Evolutionary conservation across 1,284 basidiomycete genomes (phyloP).

Genomic region (Tilletiopsis washingtonensis): DNA sequence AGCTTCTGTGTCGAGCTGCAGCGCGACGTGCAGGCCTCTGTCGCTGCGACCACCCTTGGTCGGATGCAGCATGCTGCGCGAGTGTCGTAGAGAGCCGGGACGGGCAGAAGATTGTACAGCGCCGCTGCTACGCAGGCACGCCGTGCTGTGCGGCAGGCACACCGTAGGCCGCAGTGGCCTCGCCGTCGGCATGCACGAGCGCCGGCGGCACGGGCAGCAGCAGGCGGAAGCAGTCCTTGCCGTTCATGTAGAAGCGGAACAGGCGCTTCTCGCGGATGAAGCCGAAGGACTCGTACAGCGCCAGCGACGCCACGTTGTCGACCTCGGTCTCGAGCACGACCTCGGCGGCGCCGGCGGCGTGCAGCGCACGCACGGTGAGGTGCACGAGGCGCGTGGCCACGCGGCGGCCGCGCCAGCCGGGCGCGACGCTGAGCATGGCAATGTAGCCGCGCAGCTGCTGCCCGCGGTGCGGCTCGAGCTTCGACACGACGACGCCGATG

Average conservation of each 20-base stretch:
- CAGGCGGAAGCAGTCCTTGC: constrained; percentile 40
- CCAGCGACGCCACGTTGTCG: constrained; percentile 78
- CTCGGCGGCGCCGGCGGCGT: constrained; percentile 8
- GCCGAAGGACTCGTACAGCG: constrained; percentile 81
- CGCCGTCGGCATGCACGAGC: too few relatives aligned
- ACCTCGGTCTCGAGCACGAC: constrained; percentile 92
- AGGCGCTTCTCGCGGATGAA: constrained; percentile 94
- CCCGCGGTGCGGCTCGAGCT: constrained; percentile 71
- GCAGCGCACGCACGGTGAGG: constrained; percentile 5
- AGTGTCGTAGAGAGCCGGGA: too few relatives aligned
- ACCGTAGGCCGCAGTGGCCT: too few relatives aligned
- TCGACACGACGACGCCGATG: constrained; percentile 81
- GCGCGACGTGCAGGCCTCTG: too few relatives aligned
- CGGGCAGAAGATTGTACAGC: too few relatives aligned
- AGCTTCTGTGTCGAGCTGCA: too few relatives aligned
- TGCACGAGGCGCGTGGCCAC: constrained; percentile 60
- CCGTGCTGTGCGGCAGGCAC: too few relatives aligned
- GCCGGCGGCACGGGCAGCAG: constrained; percentile 32
- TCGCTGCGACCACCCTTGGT: too few relatives aligned
- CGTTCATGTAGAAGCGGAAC: constrained; percentile 90
- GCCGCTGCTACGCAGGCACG: too few relatives aligned
- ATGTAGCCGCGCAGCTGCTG: constrained; percentile 80
- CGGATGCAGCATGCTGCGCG: too few relatives aligned
- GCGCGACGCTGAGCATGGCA: constrained; percentile 66
- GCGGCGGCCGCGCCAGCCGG: constrained; percentile 53